These are phyloP conservation scores for Handroanthus guayacan DNA, from an alignment of 257 asterid species.

Conservation along the genomic window DNA sequence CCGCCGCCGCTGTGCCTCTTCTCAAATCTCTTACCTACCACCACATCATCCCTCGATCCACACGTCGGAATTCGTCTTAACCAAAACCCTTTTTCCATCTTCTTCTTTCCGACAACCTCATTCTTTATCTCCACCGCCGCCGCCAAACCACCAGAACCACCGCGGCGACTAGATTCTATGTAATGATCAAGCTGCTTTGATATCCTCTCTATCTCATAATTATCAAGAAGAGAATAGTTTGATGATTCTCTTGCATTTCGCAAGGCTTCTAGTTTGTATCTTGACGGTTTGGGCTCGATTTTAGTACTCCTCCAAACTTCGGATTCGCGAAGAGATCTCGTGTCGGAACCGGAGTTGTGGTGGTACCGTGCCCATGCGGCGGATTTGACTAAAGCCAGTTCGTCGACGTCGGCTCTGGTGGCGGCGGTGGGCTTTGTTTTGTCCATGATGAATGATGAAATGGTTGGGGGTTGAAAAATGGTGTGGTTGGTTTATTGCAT, in stretches of 20 bases:
- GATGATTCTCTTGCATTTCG: constrained; percentile 12
- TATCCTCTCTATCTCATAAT: constrained; percentile 63
- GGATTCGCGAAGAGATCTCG: constrained; percentile 41
- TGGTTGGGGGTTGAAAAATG: constrained; percentile 14
- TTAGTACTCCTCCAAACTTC: constrained; percentile 40
- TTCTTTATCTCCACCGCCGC: constrained; percentile 20
- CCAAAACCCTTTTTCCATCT: constrained; percentile 42
- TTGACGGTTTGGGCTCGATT: constrained; percentile 49
- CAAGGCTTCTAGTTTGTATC: constrained; percentile 65
- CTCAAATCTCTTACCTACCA: neutral
- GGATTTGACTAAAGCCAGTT: constrained; percentile 52
- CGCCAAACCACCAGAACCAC: constrained; percentile 14
- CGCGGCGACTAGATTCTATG: constrained; percentile 45
- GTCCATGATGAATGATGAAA: constrained; percentile 2
- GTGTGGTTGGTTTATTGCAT: neutral
- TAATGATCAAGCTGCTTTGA: constrained; percentile 59
- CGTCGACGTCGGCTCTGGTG: constrained; percentile 39
- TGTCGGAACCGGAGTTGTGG: constrained; percentile 60
- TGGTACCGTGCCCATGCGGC: constrained; percentile 72
- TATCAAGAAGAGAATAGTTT: constrained; percentile 64
- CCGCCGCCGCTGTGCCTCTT: constrained; percentile 2
- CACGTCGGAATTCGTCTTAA: constrained; percentile 41
- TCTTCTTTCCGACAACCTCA: constrained; percentile 24
- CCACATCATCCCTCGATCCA: constrained; percentile 46
- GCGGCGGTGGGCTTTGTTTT: constrained; percentile 39